These are phyloP conservation scores for Trypanosoma cruzi DNA, from an alignment of 208 protist genomes.

Conservation along the genomic window DNA sequence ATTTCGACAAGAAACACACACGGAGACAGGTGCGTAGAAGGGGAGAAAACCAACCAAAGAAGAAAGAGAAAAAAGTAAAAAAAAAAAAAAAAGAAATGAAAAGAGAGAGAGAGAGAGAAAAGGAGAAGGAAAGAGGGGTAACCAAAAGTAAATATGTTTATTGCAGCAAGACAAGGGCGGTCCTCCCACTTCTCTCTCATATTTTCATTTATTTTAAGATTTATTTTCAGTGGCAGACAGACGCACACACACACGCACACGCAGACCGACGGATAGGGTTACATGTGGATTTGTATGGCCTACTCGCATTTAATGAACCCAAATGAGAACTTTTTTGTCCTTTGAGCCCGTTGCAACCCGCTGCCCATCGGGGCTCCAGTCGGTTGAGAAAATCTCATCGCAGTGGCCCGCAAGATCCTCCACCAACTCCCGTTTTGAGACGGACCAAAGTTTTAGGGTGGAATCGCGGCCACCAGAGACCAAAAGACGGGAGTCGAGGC, in stretches of 20 bases:
- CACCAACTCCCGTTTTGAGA: slow-evolving; percentile 91
- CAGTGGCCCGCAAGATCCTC: slow-evolving; percentile 97
- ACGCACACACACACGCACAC: not conserved
- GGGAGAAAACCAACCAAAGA: not conserved
- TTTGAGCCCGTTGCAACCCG: slow-evolving; percentile 96
- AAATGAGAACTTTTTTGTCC: slow-evolving; percentile 94
- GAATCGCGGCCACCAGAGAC: slow-evolving; percentile 96
- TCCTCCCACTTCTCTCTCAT: not conserved
- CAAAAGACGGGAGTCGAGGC: slow-evolving; percentile 94
- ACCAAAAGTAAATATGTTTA: not conserved
- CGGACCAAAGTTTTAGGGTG: slow-evolving; percentile 97
- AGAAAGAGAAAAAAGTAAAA: not conserved
- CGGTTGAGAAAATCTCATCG: slow-evolving; percentile 97
- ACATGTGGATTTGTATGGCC: slow-evolving; percentile 12
- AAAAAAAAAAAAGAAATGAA: not conserved
- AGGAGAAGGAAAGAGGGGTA: not conserved
- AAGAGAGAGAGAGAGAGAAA: not conserved
- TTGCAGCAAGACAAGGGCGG: not conserved
- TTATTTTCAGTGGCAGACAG: not conserved
- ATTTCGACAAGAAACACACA: not conserved
- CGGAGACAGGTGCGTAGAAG: not conserved
- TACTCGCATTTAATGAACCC: slow-evolving; percentile 74
- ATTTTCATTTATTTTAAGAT: not conserved
- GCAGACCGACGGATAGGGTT: not conserved
- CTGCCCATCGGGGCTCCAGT: slow-evolving; percentile 98